Percentiles rank a stretch among this genome's conserved stretches.
These are phyloP conservation scores for Aotearoamyces nothofagi DNA, from an alignment of 2,329 filamentous ascomycete genomes.

Conservation along the genomic window DNA sequence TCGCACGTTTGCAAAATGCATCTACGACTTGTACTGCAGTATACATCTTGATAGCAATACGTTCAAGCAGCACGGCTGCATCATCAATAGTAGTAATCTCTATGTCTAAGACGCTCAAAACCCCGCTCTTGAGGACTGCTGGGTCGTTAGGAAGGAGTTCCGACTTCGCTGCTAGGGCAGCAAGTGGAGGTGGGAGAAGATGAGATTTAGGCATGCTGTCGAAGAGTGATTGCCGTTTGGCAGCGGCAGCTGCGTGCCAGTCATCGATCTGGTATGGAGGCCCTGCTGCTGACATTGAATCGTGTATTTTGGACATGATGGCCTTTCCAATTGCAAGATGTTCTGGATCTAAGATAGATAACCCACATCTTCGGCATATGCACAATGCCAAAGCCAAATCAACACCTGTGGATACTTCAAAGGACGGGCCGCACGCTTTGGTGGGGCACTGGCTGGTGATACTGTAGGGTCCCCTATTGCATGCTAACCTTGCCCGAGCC, in stretches of 20 bases:
- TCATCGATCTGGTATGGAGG: no score
- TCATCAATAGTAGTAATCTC: slow-evolving; percentile 1
- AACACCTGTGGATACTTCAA: no score
- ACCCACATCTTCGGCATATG: no score
- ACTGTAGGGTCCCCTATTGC: no score
- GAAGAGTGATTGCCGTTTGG: background rate
- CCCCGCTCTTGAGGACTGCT: background rate
- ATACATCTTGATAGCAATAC: slow-evolving; percentile 3
- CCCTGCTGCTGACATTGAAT: no score
- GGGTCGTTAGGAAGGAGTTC: background rate
- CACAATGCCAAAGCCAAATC: no score
- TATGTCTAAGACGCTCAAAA: slow-evolving; percentile 1
- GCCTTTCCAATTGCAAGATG: no score
- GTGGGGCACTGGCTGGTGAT: no score
- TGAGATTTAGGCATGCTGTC: slow-evolving; percentile 1
- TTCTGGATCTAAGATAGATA: no score
- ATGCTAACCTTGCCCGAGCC: no score
- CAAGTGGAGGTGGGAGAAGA: background rate
- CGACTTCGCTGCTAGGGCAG: background rate
- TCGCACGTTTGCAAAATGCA: slow-evolving; percentile 3
- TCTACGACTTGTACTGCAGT: slow-evolving; percentile 22
- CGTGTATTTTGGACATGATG: no score
- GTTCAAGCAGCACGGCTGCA: background rate
- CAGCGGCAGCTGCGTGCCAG: background rate
- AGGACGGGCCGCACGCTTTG: no score